Evolutionary conservation across 768 basidiomycete species (phyloP).

Genomic region (Macrolepiota fuliginosa): DNA sequence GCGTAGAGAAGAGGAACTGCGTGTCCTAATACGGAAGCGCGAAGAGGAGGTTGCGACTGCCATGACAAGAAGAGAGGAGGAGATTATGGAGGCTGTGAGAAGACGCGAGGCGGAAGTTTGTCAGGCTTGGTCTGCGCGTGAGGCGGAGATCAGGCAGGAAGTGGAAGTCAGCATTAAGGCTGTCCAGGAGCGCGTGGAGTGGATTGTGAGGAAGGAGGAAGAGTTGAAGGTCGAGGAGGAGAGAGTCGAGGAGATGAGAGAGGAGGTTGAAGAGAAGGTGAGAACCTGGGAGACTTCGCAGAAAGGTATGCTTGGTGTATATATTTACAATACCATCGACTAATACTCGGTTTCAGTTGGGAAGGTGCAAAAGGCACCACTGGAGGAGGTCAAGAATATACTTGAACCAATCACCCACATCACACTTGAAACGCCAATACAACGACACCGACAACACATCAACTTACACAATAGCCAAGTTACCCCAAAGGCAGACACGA

Average conservation of each 20-base stretch:
- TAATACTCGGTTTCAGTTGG: slow-evolving; percentile 28
- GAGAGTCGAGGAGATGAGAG: slow-evolving; percentile 42
- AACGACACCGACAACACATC: slow-evolving; percentile 19
- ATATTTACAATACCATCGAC: not conserved
- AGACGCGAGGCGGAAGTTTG: slow-evolving; percentile 61
- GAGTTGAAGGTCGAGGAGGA: slow-evolving; percentile 53
- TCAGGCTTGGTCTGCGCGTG: slow-evolving; percentile 54
- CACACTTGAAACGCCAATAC: slow-evolving; percentile 23
- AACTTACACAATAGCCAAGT: slow-evolving; percentile 15
- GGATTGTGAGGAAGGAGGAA: slow-evolving; percentile 48
- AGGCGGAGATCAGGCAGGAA: slow-evolving; percentile 49
- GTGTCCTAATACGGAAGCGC: slow-evolving; percentile 58
- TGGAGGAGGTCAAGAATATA: slow-evolving; percentile 77
- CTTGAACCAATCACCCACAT: slow-evolving; percentile 45
- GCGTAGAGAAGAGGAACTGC: slow-evolving; percentile 67
- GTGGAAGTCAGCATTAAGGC: slow-evolving; percentile 45
- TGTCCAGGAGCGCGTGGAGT: slow-evolving; percentile 48
- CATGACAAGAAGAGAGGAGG: slow-evolving; percentile 66
- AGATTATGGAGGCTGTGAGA: slow-evolving; percentile 67
- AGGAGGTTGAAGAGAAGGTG: slow-evolving; percentile 50
- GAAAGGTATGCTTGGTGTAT: slow-evolving; percentile 5
- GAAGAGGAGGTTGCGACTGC: slow-evolving; percentile 69
- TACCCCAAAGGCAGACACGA: slow-evolving; percentile 13
- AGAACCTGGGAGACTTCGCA: slow-evolving; percentile 36
- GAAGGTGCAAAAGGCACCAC: slow-evolving; percentile 49